Evolutionary conservation across 805 yeast species (phyloP), one percentile per base, ranked within the genome.

Genomic region (Zygotorulaspora chibaensis): DNA sequence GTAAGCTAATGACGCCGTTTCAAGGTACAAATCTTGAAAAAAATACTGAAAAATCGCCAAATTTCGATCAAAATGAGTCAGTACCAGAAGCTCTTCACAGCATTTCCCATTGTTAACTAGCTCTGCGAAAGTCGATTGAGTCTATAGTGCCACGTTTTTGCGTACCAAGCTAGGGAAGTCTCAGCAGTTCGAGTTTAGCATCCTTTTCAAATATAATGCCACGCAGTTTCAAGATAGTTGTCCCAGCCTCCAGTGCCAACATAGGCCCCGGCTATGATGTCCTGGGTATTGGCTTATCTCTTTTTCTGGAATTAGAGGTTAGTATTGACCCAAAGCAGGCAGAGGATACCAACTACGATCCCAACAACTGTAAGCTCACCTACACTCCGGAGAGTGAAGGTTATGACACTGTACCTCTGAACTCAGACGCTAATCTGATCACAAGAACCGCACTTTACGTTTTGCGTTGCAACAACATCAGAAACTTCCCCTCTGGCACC

Each of bases 181-280:
- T 20, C 7, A 20, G 25, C 25, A 20, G 25, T 5, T 20, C 4
- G 25, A 20, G 25, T 20, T 20, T 20, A 20, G 25, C 7, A 20
- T 7, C 25, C 7, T 20, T 7, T 20, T 20, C 7, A 20, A 20
- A 16, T 9, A 16, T n/a, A 13, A 75, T 71, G 80, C 53, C 66
- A 45, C 73, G 79, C 49, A 70, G 74, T 44, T 84, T 84, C 66
- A 66, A 63, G 36, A 77, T 87, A 55, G 80, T 78, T 44, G 93
- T 91, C 13, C 99, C 99, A 3, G 96, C 98, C 6, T 90, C 98
- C 4, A 86, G 96, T 40, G 99, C 99, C 59, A 93, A 93, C 60
- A 91, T 93, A 42, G 99, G 99, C 8, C 99, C 99, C 8, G 99
- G 99, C 1, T 93, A 91, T 62, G 99, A 93, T 67, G 99, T 93